These are phyloP conservation scores for Aspergillus brunneoviolaceus DNA, from an alignment of 2,329 filamentous ascomycete genomes.

Conservation along the genomic window DNA sequence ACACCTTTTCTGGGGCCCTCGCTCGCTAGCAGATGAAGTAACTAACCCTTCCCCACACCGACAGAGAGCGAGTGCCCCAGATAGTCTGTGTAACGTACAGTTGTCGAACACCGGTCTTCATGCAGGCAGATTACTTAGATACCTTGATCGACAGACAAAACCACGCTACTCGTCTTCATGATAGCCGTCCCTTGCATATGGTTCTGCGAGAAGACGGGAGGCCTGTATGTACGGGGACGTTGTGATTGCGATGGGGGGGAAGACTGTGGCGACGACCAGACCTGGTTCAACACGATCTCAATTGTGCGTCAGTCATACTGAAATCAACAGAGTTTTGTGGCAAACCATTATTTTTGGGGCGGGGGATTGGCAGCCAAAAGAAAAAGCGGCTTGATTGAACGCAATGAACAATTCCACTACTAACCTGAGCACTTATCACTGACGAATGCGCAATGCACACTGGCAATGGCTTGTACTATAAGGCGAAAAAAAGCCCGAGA, in stretches of 20 bases:
- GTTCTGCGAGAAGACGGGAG: conserved; percentile 22
- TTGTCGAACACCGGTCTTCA: conserved; percentile 44
- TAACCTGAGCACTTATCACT: not conserved
- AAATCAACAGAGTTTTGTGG: not conserved
- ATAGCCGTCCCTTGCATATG: conserved; percentile 26
- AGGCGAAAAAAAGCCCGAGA: not conserved
- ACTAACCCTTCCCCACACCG: not conserved
- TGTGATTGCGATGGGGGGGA: conserved; percentile 3
- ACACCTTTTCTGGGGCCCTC: conserved; percentile 1
- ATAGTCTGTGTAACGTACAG: conserved; percentile 11
- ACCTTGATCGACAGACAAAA: conserved; percentile 44
- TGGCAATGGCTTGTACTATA: not conserved
- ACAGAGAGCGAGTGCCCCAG: not conserved
- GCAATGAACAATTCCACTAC: not conserved
- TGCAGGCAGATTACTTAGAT: conserved; percentile 40
- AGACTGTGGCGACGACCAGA: conserved; percentile 8
- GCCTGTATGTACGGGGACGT: conserved; percentile 27
- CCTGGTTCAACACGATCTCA: conserved; percentile 5
- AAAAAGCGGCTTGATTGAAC: not conserved
- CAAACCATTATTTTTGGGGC: not conserved
- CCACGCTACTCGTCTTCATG: conserved; percentile 42
- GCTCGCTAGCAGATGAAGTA: not conserved
- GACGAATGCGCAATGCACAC: not conserved
- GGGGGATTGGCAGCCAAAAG: not conserved
- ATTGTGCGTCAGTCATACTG: conserved; percentile 8